Conservation (phyloP, 2,329 filamentous ascomycete species). For the Dactylellina sp. region DNA sequence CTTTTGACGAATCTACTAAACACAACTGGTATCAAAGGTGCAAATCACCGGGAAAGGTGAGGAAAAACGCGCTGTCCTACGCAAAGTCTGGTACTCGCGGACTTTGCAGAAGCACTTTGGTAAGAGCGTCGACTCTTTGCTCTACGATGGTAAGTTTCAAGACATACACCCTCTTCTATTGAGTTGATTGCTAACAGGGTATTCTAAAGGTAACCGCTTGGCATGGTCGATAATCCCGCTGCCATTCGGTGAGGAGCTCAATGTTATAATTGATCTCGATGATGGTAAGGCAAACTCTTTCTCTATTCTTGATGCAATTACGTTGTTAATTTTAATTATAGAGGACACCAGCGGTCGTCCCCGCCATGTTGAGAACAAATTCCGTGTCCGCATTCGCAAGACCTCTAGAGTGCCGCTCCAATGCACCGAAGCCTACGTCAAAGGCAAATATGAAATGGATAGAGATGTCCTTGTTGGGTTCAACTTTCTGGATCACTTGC, state of each 20-base stretch:
- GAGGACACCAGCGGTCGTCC: slow-evolving; percentile 61
- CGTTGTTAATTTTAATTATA: slow-evolving; percentile 60
- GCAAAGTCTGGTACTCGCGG: slow-evolving; percentile 79
- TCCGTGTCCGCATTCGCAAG: slow-evolving; percentile 72
- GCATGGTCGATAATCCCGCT: slow-evolving; percentile 75
- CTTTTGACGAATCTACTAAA: slow-evolving; percentile 17
- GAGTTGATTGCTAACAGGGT: slow-evolving; percentile 73
- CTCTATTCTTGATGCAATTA: not conserved
- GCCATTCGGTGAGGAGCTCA: slow-evolving; percentile 67
- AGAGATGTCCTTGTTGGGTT: slow-evolving; percentile 80
- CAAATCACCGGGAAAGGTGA: slow-evolving; percentile 67
- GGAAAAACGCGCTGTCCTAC: slow-evolving; percentile 75
- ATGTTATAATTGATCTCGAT: slow-evolving; percentile 78
- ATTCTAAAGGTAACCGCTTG: slow-evolving; percentile 74
- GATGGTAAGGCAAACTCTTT: slow-evolving; percentile 67
- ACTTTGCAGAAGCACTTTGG: slow-evolving; percentile 70
- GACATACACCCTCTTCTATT: slow-evolving; percentile 62
- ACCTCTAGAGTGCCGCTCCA: slow-evolving; percentile 77
- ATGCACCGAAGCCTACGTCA: slow-evolving; percentile 75
- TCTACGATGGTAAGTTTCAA: slow-evolving; percentile 59
- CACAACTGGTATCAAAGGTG: slow-evolving; percentile 40
- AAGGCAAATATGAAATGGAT: slow-evolving; percentile 72
- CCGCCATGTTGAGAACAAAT: slow-evolving; percentile 65
- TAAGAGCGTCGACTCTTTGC: slow-evolving; percentile 62
- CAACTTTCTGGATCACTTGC: slow-evolving; percentile 89